Percentiles rank a stretch among this genome's conserved stretches.
Conservation (phyloP, 2,329 filamentous ascomycete genomes). For the Xylariaceae sp. region DNA sequence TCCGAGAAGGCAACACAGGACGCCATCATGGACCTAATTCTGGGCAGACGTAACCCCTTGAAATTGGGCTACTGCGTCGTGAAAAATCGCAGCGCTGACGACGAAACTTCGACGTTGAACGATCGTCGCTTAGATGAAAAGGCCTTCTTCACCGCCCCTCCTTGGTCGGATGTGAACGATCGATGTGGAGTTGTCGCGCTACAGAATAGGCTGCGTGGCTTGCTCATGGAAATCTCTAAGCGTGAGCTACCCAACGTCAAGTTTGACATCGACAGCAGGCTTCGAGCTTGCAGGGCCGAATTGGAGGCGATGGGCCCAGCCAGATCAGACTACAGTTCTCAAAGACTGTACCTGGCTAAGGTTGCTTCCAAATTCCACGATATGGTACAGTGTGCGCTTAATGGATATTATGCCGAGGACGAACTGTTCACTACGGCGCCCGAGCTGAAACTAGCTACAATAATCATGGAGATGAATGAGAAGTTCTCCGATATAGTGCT, state of each 20-base stretch:
- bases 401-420: background rate
- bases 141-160: slow-evolving; percentile 32
- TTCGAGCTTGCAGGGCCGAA: background rate
- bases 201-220: slow-evolving; percentile 27
- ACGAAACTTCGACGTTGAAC: slow-evolving; percentile 26
- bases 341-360: background rate
- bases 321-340: background rate
- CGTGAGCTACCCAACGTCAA: slow-evolving; percentile 21
- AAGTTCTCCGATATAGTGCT: background rate
- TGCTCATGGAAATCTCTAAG: slow-evolving; percentile 37
- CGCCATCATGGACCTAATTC: slow-evolving; percentile 36
- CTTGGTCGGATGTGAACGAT: slow-evolving; percentile 30
- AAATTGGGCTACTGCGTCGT: slow-evolving; percentile 44
- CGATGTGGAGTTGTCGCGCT: slow-evolving; percentile 27
- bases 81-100: slow-evolving; percentile 42
- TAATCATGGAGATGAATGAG: background rate
- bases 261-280: background rate
- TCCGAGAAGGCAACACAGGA: slow-evolving; percentile 34
- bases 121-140: slow-evolving; percentile 31
- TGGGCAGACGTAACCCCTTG: slow-evolving; percentile 35
- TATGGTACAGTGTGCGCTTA: background rate
- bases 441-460: background rate
- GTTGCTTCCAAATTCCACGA: background rate
- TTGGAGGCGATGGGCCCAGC: background rate
- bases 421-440: background rate